Evolutionary conservation across 148 eudicot genomes (phyloP).

Genomic region (Pharnaceum exiguum): DNA sequence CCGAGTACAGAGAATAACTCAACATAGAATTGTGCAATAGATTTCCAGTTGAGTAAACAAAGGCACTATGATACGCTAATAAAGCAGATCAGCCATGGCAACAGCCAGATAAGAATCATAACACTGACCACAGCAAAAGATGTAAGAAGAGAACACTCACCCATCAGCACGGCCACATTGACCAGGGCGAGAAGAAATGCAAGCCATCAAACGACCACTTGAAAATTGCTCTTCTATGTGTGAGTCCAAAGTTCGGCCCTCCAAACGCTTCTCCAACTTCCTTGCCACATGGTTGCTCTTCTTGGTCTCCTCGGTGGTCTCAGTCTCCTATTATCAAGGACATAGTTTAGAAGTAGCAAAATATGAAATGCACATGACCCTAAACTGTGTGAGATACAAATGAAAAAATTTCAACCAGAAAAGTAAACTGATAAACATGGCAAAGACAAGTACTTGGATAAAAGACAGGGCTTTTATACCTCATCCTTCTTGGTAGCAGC

Average conservation of each 20-base stretch:
- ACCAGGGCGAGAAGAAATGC: slow-evolving; percentile 77
- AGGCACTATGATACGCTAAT: no score
- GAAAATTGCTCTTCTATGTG: slow-evolving; percentile 74
- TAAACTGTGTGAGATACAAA: not conserved
- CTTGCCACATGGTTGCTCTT: slow-evolving; percentile 69
- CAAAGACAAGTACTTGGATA: not conserved
- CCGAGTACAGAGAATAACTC: no score
- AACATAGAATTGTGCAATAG: no score
- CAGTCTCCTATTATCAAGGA: slow-evolving; percentile 38
- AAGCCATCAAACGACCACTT: slow-evolving; percentile 64
- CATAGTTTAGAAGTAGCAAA: not conserved
- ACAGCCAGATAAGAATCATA: no score
- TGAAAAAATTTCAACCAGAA: not conserved
- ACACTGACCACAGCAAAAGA: no score
- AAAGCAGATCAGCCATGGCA: no score
- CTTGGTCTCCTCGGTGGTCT: slow-evolving; percentile 48
- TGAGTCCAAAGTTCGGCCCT: slow-evolving; percentile 44
- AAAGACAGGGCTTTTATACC: slow-evolving; percentile 24
- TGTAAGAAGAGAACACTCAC: slow-evolving; percentile 28
- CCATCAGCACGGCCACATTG: slow-evolving; percentile 83
- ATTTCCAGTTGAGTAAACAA: no score
- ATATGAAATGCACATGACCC: not conserved
- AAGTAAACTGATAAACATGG: not conserved
- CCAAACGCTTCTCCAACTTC: slow-evolving; percentile 48
- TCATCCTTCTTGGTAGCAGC: slow-evolving; percentile 67